Conservation (phyloP, 257 asterid species). For the Mentha longifolia region DNA sequence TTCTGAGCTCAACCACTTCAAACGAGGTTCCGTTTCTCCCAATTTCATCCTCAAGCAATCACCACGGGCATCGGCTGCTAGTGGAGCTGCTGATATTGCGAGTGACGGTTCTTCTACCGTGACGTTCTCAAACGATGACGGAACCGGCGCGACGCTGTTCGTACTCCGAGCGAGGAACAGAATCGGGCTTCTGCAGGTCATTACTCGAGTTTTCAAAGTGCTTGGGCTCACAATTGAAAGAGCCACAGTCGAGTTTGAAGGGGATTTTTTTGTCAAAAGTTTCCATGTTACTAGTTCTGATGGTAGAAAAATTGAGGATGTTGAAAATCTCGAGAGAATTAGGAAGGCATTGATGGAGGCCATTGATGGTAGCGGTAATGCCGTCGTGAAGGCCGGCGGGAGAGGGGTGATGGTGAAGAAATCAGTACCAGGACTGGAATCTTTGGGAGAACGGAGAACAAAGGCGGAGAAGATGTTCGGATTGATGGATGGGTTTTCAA, state of each 20-base stretch:
- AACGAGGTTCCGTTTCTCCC: not conserved
- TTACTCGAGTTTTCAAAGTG: slow-evolving; percentile 50
- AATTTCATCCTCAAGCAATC: slow-evolving; percentile 29
- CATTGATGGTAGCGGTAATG: slow-evolving; percentile 34
- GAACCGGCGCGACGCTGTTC: slow-evolving; percentile 46
- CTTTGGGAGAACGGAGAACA: slow-evolving; percentile 39
- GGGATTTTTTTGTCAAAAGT: slow-evolving; percentile 41
- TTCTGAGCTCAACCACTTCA: slow-evolving; percentile 7
- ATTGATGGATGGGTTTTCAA: slow-evolving; percentile 51
- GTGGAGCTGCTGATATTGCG: slow-evolving; percentile 27
- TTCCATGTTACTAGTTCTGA: slow-evolving; percentile 43
- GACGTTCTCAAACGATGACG: slow-evolving; percentile 37
- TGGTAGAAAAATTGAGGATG: slow-evolving; percentile 44
- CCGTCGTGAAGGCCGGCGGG: slow-evolving; percentile 33
- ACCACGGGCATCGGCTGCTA: slow-evolving; percentile 33
- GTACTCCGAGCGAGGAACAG: slow-evolving; percentile 43
- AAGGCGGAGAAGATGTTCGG: slow-evolving; percentile 51
- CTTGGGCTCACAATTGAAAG: slow-evolving; percentile 45
- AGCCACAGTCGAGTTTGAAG: slow-evolving; percentile 51
- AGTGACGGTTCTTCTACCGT: slow-evolving; percentile 26
- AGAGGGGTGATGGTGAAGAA: slow-evolving; percentile 52
- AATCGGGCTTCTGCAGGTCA: slow-evolving; percentile 50
- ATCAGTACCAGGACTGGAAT: slow-evolving; percentile 44
- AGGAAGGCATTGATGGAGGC: slow-evolving; percentile 49
- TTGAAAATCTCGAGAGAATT: slow-evolving; percentile 43